Percentiles rank a stretch among this genome's conserved stretches.
Evolutionary conservation across 1,139 yeast species (phyloP).

Genomic region (Taphrina wiesneri): DNA sequence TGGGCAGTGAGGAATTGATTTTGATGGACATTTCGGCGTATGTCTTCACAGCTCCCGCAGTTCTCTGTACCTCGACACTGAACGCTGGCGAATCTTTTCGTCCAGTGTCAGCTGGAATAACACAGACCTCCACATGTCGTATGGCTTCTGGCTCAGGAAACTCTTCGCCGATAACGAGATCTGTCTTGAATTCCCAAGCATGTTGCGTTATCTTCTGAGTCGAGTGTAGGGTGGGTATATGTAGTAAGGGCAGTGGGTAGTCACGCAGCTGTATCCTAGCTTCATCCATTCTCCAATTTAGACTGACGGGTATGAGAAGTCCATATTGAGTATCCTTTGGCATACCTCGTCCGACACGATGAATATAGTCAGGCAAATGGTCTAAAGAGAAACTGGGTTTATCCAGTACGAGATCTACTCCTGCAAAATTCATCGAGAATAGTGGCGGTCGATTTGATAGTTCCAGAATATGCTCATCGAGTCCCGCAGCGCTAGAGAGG

Average conservation of each 20-base stretch:
- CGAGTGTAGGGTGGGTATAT: slow-evolving; percentile 46
- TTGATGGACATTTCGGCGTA: slow-evolving; percentile 62
- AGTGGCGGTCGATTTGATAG: slow-evolving; percentile 66
- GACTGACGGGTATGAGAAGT: slow-evolving; percentile 62
- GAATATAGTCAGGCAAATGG: slow-evolving; percentile 60
- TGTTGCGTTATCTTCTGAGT: slow-evolving; percentile 45
- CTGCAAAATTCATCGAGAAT: slow-evolving; percentile 58
- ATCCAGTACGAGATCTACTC: slow-evolving; percentile 57
- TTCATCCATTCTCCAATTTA: slow-evolving; percentile 55
- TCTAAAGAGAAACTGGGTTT: slow-evolving; percentile 59
- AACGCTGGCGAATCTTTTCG: slow-evolving; percentile 50
- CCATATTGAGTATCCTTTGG: slow-evolving; percentile 72
- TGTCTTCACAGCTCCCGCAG: slow-evolving; percentile 73
- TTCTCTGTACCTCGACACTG: slow-evolving; percentile 67
- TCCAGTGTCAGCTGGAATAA: slow-evolving; percentile 53
- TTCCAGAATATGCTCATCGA: slow-evolving; percentile 56
- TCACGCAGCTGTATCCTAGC: slow-evolving; percentile 62
- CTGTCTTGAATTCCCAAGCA: slow-evolving; percentile 42
- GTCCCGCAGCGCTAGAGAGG: slow-evolving; percentile 47
- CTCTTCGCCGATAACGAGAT: slow-evolving; percentile 60
- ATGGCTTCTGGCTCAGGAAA: slow-evolving; percentile 52
- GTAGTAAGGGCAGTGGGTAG: slow-evolving; percentile 62
- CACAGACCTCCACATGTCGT: slow-evolving; percentile 63
- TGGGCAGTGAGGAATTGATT: slow-evolving; percentile 59
- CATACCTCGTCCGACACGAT: slow-evolving; percentile 77